phyloP scores from a whole-genome alignment of 1,139 yeast species.

The Blastobotrys serpentis region DNA sequence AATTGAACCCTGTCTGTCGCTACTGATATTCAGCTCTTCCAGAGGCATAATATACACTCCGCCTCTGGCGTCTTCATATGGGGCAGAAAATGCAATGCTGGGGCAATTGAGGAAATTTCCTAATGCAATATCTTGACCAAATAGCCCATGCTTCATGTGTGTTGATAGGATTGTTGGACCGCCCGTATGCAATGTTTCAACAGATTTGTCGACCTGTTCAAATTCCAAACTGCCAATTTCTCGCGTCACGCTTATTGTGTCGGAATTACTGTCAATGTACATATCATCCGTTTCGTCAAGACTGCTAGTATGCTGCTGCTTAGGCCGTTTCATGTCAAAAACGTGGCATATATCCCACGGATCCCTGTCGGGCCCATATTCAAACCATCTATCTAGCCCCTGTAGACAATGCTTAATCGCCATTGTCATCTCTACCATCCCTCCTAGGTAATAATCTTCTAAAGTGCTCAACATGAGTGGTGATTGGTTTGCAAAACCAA shows the following conservation, averaged over 20 bases:
- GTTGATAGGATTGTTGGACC: conserved; percentile 27
- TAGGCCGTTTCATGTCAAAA: conserved; percentile 31
- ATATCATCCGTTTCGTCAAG: no score
- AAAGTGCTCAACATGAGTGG: conserved; percentile 46
- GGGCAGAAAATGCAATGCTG: conserved; percentile 51
- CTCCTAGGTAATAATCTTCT: conserved; percentile 53
- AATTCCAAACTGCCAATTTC: neutral
- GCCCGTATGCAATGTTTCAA: neutral
- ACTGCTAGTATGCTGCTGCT: no score
- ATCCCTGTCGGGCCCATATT: conserved; percentile 31
- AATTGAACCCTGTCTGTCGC: no score
- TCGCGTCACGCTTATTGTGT: neutral
- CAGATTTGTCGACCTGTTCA: neutral
- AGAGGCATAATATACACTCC: conserved; percentile 26
- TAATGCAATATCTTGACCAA: conserved; percentile 45
- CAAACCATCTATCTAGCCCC: conserved; percentile 45
- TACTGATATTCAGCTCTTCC: conserved; percentile 14
- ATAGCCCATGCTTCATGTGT: conserved; percentile 29
- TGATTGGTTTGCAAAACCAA: conserved; percentile 40
- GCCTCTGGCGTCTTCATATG: conserved; percentile 40
- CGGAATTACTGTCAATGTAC: neutral
- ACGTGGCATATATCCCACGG: conserved; percentile 49
- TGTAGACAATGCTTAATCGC: conserved; percentile 43
- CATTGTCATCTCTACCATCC: conserved; percentile 46
- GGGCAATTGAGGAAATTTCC: conserved; percentile 42